These are phyloP conservation scores for Pichia cactophila DNA, from an alignment of 1,139 yeast genomes.

Conservation along the genomic window DNA sequence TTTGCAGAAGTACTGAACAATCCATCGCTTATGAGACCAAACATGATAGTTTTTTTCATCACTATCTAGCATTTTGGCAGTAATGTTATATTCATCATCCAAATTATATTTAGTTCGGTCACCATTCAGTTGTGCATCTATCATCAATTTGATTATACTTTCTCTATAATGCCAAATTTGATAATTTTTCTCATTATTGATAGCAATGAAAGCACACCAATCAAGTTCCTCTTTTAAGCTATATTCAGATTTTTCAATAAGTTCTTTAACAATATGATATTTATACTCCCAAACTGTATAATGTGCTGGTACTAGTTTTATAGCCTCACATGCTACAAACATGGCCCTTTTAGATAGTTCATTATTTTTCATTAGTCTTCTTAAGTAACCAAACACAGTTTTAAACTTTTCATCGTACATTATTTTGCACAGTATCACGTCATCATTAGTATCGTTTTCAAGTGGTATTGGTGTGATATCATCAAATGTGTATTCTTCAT, in stretches of 20 bases:
- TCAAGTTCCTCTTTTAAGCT: constrained; percentile 44
- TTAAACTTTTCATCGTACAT: constrained; percentile 69
- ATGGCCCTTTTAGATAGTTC: constrained; percentile 72
- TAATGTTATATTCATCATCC: constrained; percentile 53
- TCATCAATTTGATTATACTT: constrained; percentile 37
- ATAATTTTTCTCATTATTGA: constrained; percentile 79
- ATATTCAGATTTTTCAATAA: constrained; percentile 4
- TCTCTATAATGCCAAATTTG: constrained; percentile 95
- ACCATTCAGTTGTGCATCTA: constrained; percentile 17
- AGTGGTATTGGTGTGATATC: constrained; percentile 15
- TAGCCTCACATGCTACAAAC: constrained; percentile 53
- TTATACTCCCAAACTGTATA: constrained; percentile 88
- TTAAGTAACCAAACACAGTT: constrained; percentile 49
- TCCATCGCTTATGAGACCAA: constrained; percentile 89
- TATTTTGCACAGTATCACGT: constrained; percentile 52
- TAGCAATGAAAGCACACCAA: constrained; percentile 74
- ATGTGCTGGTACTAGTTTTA: constrained; percentile 75
- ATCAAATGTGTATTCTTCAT: constrained; percentile 12
- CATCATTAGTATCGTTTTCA: constrained; percentile 2
- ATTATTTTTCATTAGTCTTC: constrained; percentile 50
- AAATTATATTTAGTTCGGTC: constrained; percentile 32
- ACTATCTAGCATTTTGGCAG: constrained; percentile 59
- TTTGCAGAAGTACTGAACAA: constrained; percentile 47
- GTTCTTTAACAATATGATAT: constrained; percentile 39
- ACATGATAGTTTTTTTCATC: constrained; percentile 93